phyloP scores from a whole-genome alignment of 129 eudicot species.

The Helianthus annuus region HanXRQr2.0-SUNRISE NC_035441.2:4913559-4914058 shows the following conservation, averaged over 20 bases:
- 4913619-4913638: constrained; percentile 52
- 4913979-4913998: constrained; percentile 46
- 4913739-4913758: constrained; percentile 58
- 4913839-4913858: neutral
- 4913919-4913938: constrained; percentile 30
- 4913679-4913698: neutral
- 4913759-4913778: constrained; percentile 57
- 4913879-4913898: constrained; percentile 41
- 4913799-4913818: neutral
- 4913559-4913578: neutral
- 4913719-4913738: constrained; percentile 53
- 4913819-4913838: neutral
- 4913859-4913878: neutral
- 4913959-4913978: constrained; percentile 42
- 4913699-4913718: constrained; percentile 36
- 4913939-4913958: constrained; percentile 24
- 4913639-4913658: constrained; percentile 31
- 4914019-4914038: constrained; percentile 46
- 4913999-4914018: constrained; percentile 45
- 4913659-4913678: neutral
- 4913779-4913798: constrained; percentile 54
- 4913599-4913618: constrained; percentile 45
- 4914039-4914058: neutral
- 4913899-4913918: constrained; percentile 44
- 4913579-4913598: constrained; percentile 12